phyloP scores from a whole-genome alignment of 2,329 filamentous ascomycete genomes.

The Atkinsonella hypoxylon region DNA sequence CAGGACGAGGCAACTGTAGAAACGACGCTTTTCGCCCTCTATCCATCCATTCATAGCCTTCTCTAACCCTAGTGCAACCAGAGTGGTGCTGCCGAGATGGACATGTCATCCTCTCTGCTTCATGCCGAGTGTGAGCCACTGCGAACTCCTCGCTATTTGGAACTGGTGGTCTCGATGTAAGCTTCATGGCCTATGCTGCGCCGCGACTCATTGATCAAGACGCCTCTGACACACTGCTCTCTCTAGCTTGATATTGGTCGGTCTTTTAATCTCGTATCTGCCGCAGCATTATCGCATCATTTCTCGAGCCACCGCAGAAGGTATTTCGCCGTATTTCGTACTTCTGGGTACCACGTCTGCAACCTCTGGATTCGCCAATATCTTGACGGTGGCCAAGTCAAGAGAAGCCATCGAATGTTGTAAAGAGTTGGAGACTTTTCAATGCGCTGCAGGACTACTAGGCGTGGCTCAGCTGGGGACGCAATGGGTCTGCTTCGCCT shows the following conservation, averaged over 20 bases:
- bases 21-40: neutral
- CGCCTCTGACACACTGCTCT: neutral
- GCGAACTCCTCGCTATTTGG: slow-evolving; percentile 39
- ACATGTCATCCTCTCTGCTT: neutral
- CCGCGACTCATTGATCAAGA: neutral
- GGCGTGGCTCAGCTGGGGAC: slow-evolving; percentile 84
- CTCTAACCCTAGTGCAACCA: neutral
- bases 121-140: slow-evolving; percentile 34
- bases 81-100: neutral
- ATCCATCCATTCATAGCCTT: neutral
- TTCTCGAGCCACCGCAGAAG: slow-evolving; percentile 71
- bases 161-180: slow-evolving; percentile 45
- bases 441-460: slow-evolving; percentile 75
- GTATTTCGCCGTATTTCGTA: slow-evolving; percentile 91
- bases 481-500: slow-evolving; percentile 83
- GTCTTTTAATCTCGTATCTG: slow-evolving; percentile 84
- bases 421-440: slow-evolving; percentile 63
- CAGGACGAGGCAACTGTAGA: neutral
- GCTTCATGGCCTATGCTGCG: neutral
- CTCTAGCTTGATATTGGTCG: slow-evolving; percentile 61
- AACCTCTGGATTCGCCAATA: slow-evolving; percentile 83
- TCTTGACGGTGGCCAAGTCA: slow-evolving; percentile 75
- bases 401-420: slow-evolving; percentile 79
- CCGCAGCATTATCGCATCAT: slow-evolving; percentile 94
- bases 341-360: slow-evolving; percentile 86